Evolutionary conservation across 805 yeast species (phyloP).

Genomic region (Wickerhamiella sorbophila): DNA sequence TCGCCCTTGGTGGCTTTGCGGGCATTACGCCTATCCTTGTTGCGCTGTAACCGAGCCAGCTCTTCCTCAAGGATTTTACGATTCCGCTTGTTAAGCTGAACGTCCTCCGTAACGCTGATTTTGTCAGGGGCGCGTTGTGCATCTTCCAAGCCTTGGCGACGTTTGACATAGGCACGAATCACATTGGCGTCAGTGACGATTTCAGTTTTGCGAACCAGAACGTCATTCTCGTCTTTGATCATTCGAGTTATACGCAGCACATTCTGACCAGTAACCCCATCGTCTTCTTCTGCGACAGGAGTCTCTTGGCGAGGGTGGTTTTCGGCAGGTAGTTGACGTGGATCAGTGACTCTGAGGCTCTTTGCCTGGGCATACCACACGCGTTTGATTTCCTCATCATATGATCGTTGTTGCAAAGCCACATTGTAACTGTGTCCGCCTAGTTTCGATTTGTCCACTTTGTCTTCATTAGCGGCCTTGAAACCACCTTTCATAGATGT

Average conservation of each 20-base stretch:
- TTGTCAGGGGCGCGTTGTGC: slow-evolving; percentile 57
- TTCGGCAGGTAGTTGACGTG: slow-evolving; percentile 22
- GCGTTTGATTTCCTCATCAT: slow-evolving; percentile 75
- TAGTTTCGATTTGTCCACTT: slow-evolving; percentile 30
- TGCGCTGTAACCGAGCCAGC: slow-evolving; percentile 66
- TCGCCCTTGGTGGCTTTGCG: slow-evolving; percentile 36
- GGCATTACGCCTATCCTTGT: slow-evolving; percentile 51
- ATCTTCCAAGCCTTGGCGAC: slow-evolving; percentile 52
- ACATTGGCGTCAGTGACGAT: slow-evolving; percentile 73
- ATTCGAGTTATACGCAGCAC: slow-evolving; percentile 59
- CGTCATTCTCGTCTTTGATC: slow-evolving; percentile 71
- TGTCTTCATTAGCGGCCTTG: slow-evolving; percentile 30
- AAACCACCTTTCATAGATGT: slow-evolving; percentile 96
- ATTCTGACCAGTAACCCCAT: slow-evolving; percentile 21
- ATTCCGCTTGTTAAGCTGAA: slow-evolving; percentile 64
- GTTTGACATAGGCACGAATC: slow-evolving; percentile 67
- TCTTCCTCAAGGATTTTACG: slow-evolving; percentile 68
- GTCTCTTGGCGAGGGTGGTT: not conserved
- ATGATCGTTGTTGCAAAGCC: slow-evolving; percentile 75
- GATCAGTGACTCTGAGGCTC: slow-evolving; percentile 35
- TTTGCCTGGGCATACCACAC: slow-evolving; percentile 81
- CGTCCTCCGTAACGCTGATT: slow-evolving; percentile 64
- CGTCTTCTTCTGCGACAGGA: slow-evolving; percentile 25
- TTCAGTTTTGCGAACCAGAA: slow-evolving; percentile 67
- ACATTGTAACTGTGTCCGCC: slow-evolving; percentile 65